A percentile compares a stretch with the other conserved stretches of the same genome.
phyloP scores from a whole-genome alignment of 306 rosid genomes.

The Quercus agrifolia region DNA sequence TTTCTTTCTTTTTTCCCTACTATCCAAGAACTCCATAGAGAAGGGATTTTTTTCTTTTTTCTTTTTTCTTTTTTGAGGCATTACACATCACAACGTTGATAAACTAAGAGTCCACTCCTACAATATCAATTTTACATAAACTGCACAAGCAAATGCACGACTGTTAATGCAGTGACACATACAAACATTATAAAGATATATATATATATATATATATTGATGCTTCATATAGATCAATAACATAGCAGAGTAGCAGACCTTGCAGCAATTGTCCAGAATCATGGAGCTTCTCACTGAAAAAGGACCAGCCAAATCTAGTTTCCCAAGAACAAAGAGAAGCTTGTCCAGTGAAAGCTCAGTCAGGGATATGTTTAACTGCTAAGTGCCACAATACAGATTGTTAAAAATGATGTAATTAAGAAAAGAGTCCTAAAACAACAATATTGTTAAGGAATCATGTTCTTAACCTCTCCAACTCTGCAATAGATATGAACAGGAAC shows the following conservation, averaged over 20 bases:
- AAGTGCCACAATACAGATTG: slow-evolving; percentile 22
- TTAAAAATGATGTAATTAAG: slow-evolving; percentile 21
- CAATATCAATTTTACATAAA: not conserved
- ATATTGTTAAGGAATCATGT: slow-evolving; percentile 23
- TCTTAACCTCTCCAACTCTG: slow-evolving; percentile 62
- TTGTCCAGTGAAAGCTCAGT: slow-evolving; percentile 80
- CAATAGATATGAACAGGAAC: slow-evolving; percentile 74
- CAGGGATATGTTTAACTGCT: slow-evolving; percentile 65
- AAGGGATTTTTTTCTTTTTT: too few species aligned
- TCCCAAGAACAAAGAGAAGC: slow-evolving; percentile 78
- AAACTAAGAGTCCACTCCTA: not conserved
- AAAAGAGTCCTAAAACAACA: slow-evolving; percentile 15
- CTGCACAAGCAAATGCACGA: not conserved
- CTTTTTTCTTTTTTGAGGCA: not conserved
- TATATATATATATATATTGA: not conserved
- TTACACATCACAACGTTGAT: not conserved
- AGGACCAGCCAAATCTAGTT: slow-evolving; percentile 81
- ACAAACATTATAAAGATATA: too few species aligned
- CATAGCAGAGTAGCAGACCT: slow-evolving; percentile 47
- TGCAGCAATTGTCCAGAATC: slow-evolving; percentile 76
- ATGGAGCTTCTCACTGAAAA: slow-evolving; percentile 61
- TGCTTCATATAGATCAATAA: not conserved
- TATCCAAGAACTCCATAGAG: not conserved
- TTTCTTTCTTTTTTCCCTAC: too few species aligned
- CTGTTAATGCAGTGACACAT: not conserved